These are phyloP conservation scores for Fusarium mundagurra DNA, from an alignment of 2,329 filamentous ascomycete genomes.

Conservation along the genomic window DNA sequence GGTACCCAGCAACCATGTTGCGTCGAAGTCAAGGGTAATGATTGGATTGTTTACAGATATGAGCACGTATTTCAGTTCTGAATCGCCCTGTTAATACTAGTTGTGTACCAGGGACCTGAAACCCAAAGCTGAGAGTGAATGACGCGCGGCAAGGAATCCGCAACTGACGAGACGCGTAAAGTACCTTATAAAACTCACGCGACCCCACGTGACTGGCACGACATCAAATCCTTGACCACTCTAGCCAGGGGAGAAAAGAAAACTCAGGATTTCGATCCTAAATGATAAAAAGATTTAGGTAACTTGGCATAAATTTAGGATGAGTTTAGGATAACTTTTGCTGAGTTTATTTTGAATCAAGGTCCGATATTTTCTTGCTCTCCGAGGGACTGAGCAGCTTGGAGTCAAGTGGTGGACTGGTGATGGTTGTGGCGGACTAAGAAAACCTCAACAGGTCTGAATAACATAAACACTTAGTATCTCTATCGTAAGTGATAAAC, in stretches of 20 bases:
- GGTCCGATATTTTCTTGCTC: background rate
- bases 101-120: background rate
- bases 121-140: conserved; percentile 3
- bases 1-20: conserved; percentile 79
- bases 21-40: no score
- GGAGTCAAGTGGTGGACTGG: no score
- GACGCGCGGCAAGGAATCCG: conserved; percentile 1
- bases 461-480: no score
- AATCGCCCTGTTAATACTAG: background rate
- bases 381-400: no score
- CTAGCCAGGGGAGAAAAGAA: background rate
- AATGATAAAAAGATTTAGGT: background rate
- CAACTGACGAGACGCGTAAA: conserved; percentile 21
- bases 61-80: background rate
- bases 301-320: background rate
- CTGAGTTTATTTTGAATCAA: background rate
- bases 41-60: background rate
- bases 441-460: no score
- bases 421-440: no score
- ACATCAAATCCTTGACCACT: background rate
- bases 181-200: conserved; percentile 5
- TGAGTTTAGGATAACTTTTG: no score
- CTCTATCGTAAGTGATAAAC: no score
- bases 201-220: conserved; percentile 21
- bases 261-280: background rate